Conservation (phyloP, 192 early-diverging fungal genomes). For the Entrophospora sp. region DNA sequence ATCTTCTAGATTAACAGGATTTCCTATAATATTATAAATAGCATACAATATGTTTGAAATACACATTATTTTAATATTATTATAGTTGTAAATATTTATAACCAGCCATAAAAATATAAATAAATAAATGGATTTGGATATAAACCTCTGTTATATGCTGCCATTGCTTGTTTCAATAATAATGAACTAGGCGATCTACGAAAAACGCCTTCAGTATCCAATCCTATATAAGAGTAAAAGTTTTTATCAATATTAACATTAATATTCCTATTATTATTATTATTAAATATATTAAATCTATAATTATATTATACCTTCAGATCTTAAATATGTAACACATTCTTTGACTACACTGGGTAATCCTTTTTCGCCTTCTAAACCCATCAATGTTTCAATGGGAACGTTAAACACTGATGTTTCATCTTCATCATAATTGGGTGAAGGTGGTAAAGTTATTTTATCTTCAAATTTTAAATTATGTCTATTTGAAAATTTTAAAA, state of each 20-base stretch:
- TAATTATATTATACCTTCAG: conserved; percentile 38
- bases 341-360: conserved; percentile 69
- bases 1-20: conserved; percentile 46
- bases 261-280: no score
- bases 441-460: conserved; percentile 32
- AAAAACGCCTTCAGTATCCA: conserved; percentile 78
- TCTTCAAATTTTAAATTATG: conserved; percentile 35
- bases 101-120: no score
- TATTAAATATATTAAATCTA: no score
- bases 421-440: conserved; percentile 22
- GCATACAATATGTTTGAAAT: no score
- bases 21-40: no score
- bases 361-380: conserved; percentile 58
- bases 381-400: conserved; percentile 67
- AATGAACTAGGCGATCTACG: conserved; percentile 69
- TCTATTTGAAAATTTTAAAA: conserved; percentile 15
- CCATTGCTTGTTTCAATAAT: conserved; percentile 56
- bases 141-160: conserved; percentile 47
- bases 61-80: no score
- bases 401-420: conserved; percentile 61
- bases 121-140: no score
- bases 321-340: conserved; percentile 59
- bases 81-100: no score
- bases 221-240: conserved; percentile 31
- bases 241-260: background rate